Evolutionary conservation across 192 early-diverging fungal species (phyloP), one percentile per base, ranked within the genome.

Genomic region (Linderina pennispora): DNA sequence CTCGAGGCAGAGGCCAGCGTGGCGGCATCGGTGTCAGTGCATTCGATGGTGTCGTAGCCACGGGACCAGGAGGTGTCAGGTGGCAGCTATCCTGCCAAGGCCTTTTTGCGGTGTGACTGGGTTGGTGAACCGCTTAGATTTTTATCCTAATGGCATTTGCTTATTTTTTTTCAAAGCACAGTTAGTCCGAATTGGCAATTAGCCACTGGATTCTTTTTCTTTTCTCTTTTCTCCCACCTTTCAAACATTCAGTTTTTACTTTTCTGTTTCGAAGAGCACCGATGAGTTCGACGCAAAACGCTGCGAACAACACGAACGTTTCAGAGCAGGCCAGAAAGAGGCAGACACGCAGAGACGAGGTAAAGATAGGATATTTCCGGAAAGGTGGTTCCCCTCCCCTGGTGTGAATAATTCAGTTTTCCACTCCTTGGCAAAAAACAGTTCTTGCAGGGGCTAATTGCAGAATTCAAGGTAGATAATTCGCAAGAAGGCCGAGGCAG

Each of bases 401-500:
- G n/a, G 10, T 10, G 33, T 10, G 10, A 34, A 11, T 34, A 10
- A 34, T 10, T n/a, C 33, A n/a, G 33, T n/a, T n/a, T n/a, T n/a
- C n/a, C n/a, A n/a, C n/a, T n/a, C n/a, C n/a, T n/a, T n/a, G n/a
- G n/a, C n/a, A n/a, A n/a, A n/a, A n/a, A n/a, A n/a, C n/a, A n/a
- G n/a, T n/a, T n/a, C n/a, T n/a, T 36, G 45, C 45, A 34, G 14
- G 18, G 14, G 35, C 32, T 39, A 25, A 19, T n/a, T n/a, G n/a
- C n/a, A n/a, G n/a, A n/a, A n/a, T n/a, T n/a, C n/a, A n/a, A n/a
- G n/a, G 23, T 65, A 82, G 78, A 78, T 78, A 41, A 87, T 87
- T 42, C 81, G 85, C 36, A 83, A 83, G 65, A 87, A 83, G 65
- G 76, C 83, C 40, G 85, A 85, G 53, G 71, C 80, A 20, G 85